Evolutionary conservation across 805 yeast species (phyloP), one percentile per base, ranked within the genome.

Genomic region (Candida dajiaensis): DNA sequence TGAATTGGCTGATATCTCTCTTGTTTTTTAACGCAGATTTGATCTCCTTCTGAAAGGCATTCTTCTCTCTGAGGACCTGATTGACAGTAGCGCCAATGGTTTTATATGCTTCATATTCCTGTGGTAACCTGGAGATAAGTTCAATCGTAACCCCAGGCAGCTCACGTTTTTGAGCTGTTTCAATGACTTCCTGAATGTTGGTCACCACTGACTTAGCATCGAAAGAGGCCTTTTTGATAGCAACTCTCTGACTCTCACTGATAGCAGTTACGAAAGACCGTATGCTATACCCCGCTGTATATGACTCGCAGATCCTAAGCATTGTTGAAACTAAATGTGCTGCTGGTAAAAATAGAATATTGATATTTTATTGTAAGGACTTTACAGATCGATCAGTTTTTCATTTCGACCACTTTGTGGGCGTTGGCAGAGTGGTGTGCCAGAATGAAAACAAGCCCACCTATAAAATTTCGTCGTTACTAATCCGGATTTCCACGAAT

Each of bases 191-290:
- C 5, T 62, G 63, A n/a, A 59, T 45, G 29, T 64, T 59, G 3
- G 59, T 59, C 12, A 57, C 50, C 13, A 66, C 63, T 16, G 50
- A 50, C 45, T 66, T 67, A 46, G 66, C 50, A 47, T 73, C 70
- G 44, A 67, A 65, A 1, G 59, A 49, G 1, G 76, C 67, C 40
- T 49, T 55, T 45, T 58, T 61, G 45, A 62, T 42, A 44, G 55
- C 47, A 38, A 51, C 35, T 9, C 53, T 52, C 22, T 46, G 51
- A 2, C 29, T 2, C 1, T 33, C 36, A 5, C n/a, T 9, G 5
- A 48, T 20, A 18, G 21, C 33, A 18, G 41, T 26, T 21, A 42
- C 26, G 15, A 38, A 16, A 10, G 20, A 11, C 36, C 36, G 18
- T 16, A 33, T n/a, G 36, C 36, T 18, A 10, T 16, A 11, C 6